Base-by-base conservation (phyloP, 1,284 basidiomycete genomes). In the Megacollybia platyphylla region DNA sequence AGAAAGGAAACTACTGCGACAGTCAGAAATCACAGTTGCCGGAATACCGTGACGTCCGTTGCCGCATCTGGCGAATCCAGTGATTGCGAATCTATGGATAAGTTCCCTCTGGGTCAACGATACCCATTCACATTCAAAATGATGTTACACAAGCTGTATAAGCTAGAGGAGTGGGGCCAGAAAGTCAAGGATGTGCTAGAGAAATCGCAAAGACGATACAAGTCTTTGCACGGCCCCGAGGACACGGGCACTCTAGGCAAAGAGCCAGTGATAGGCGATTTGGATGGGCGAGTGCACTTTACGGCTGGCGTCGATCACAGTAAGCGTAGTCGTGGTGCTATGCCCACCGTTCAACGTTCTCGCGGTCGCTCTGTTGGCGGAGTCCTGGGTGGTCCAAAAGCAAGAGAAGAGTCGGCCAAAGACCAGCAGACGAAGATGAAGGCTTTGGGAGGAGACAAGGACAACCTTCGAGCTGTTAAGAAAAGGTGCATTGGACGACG, bases 91-190 rank as follows among this genome's bases (percentile, higher is more conserved):
- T 59, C 49, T 1, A 49, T 59, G 20, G 56, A 57, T 3, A 59
- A 59, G 32, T 76, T 75, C 45, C 69, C 70, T 2, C 50, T 67
- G 4, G 41, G 27, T 4, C 62, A 61, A 46, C 59, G 60, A 45
- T 74, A 69, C 51, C 64, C 65, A 11, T 80, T 80, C 60, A 79
- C 73, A 24, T 81, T 79, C 64, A 72, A 71, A 51, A 61, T 75
- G 52, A 73, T 77, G 70, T 53, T 79, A 43, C 73, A 81, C 60
- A 72, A 76, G 52, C 60, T 79, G 7, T 79, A 79, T 56, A 64
- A 70, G 44, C 56, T 71, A 45, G 69, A 70, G n/a, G 76, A 78
- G 42, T 81, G 78, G 71, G 63, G 60, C 1, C 60, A 60, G 48
- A 76, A 73, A 57, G 70, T 79, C 43, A 70, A 69, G 51, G 65